Base-by-base conservation (phyloP, 1,284 basidiomycete genomes). In the Ceratobasidium sp. region DNA sequence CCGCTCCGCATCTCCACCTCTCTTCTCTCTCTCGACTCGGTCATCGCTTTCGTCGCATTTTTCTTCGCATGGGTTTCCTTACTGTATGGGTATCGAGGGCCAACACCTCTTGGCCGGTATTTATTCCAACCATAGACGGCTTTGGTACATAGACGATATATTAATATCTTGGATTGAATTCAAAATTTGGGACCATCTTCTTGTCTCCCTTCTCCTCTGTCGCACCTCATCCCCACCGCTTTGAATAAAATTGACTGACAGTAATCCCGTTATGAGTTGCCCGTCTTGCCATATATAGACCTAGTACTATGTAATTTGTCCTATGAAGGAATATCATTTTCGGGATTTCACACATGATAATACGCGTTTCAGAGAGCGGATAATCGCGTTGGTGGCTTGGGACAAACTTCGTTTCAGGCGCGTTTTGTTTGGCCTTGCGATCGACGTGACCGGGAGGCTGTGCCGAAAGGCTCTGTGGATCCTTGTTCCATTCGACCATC, bases 11-110 rank as follows among this genome's bases (percentile, higher is more conserved):
- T 23, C 17, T 20, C 49, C 20, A 8, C n/a, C 11, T 28, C 3
- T 28, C 61, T 17, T 31, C 35, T 61, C 33, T 26, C 60, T n/a
- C n/a, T n/a, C n/a, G n/a, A 26, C 11, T 39, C 23, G 20, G 49
- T 37, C 49, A 31, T 68, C 49, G 66, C 49, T 68, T 68, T 68
- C 66, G 64, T 31, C 47, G 64, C 64, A 51, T 45, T 60, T n/a
- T n/a, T n/a, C n/a, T 53, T 31, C 61, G 61, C 61, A 64, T 64
- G 17, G 53, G 53, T 54, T 47, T 47, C 45, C 53, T 31, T 23
- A 39, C 42, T 66, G 64, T 66, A 66, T 68, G 66, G 66, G 66
- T 68, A 66, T 42, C 66, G 51, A 68, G 66, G 66, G 66, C 66
- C 66, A 54, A n/a, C 42, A 7, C n/a, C 53, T 45, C 26, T 15